phyloP scores from a whole-genome alignment of 352 stramenopile species.

The Phytophthora lateralis region DNA sequence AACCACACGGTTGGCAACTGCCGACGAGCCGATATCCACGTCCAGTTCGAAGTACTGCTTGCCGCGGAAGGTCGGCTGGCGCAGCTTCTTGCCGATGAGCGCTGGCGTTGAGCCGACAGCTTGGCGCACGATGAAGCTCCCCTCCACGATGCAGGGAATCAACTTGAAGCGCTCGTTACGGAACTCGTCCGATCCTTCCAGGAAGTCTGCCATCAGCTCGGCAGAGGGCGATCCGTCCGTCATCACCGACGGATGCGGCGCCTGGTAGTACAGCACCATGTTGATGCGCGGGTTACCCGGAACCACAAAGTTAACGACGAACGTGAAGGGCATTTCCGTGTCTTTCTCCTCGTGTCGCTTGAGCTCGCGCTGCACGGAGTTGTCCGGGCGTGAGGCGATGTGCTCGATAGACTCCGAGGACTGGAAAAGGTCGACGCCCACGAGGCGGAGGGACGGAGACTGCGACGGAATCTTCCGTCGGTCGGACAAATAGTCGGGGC shows the following conservation, averaged over 20 bases:
- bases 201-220: slow-evolving; percentile 76
- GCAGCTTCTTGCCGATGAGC: slow-evolving; percentile 80
- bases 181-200: slow-evolving; percentile 78
- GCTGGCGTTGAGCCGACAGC: slow-evolving; percentile 73
- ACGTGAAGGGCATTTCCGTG: slow-evolving; percentile 78
- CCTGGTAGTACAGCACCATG: slow-evolving; percentile 77
- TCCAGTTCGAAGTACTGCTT: slow-evolving; percentile 82
- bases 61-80: slow-evolving; percentile 61
- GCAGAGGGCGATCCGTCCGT: slow-evolving; percentile 63
- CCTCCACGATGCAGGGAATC: slow-evolving; percentile 82
- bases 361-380: slow-evolving; percentile 66
- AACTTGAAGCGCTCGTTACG: slow-evolving; percentile 85
- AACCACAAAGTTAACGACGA: slow-evolving; percentile 82
- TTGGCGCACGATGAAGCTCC: slow-evolving; percentile 81
- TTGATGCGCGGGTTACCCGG: slow-evolving; percentile 65
- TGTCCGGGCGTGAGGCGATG: slow-evolving; percentile 63
- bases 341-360: slow-evolving; percentile 58
- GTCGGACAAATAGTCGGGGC: slow-evolving; percentile 70
- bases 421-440: slow-evolving; percentile 71
- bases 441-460: slow-evolving; percentile 65
- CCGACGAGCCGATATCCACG: slow-evolving; percentile 74
- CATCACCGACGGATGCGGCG: slow-evolving; percentile 52
- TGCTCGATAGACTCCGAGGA: slow-evolving; percentile 60
- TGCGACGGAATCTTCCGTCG: slow-evolving; percentile 76
- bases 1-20: slow-evolving; percentile 77